These are phyloP conservation scores for Yamadazyma scolyti DNA, from an alignment of 805 yeast species.

Conservation along the genomic window DNA sequence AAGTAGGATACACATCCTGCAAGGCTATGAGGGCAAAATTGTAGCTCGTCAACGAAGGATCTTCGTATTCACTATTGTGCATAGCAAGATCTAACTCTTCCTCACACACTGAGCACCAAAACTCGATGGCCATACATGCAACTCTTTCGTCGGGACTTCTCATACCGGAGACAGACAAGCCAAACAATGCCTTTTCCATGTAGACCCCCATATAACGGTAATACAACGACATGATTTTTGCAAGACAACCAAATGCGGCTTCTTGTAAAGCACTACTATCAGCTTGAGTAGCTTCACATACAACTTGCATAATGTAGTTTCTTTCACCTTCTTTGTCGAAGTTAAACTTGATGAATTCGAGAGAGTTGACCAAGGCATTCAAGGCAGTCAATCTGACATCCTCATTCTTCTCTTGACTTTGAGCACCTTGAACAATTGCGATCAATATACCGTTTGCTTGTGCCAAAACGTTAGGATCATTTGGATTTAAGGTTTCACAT, in stretches of 20 bases:
- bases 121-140: slow-evolving; percentile 97
- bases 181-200: slow-evolving; percentile 95
- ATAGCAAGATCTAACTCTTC: slow-evolving; percentile 82
- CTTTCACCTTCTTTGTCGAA: slow-evolving; percentile 94
- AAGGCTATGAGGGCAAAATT: slow-evolving; percentile 86
- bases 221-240: slow-evolving; percentile 86
- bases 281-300: slow-evolving; percentile 98
- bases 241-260: slow-evolving; percentile 92
- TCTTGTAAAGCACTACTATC: slow-evolving; percentile 79
- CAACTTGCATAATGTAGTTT: slow-evolving; percentile 96
- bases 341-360: slow-evolving; percentile 83
- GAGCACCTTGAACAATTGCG: slow-evolving; percentile 97
- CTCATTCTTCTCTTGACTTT: slow-evolving; percentile 68
- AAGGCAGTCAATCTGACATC: slow-evolving; percentile 85
- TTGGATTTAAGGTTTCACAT: slow-evolving; percentile 91
- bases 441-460: slow-evolving; percentile 91
- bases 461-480: slow-evolving; percentile 66
- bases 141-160: slow-evolving; percentile 78
- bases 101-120: slow-evolving; percentile 99
- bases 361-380: slow-evolving; percentile 85
- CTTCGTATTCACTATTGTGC: slow-evolving; percentile 54
- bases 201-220: slow-evolving; percentile 88
- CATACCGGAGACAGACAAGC: slow-evolving; percentile 90
- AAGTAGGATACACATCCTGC: slow-evolving; percentile 81
- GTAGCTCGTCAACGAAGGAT: slow-evolving; percentile 44